Conservation (phyloP, 352 stramenopile genomes). For the Globisporangium emineosum region DNA sequence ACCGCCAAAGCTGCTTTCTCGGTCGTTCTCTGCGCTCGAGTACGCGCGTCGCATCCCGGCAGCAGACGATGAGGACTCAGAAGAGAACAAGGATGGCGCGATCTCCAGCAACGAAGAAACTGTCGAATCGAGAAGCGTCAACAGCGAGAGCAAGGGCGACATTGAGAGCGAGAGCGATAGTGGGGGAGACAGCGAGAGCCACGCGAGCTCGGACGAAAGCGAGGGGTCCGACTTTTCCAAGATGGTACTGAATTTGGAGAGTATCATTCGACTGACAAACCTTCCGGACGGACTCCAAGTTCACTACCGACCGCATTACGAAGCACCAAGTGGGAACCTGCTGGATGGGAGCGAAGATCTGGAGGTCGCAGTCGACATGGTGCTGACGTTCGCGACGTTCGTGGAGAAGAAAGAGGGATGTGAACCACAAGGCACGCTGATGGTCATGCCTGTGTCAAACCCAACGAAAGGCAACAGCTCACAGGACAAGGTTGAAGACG, state of each 20-base stretch:
- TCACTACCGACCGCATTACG: slow-evolving; percentile 77
- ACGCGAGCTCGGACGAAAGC: slow-evolving; percentile 40
- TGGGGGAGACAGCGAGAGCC: slow-evolving; percentile 25
- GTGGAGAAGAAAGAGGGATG: slow-evolving; percentile 43
- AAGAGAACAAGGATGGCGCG: slow-evolving; percentile 11
- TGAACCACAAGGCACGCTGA: slow-evolving; percentile 41
- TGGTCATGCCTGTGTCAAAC: slow-evolving; percentile 53
- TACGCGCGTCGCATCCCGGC: slow-evolving; percentile 19
- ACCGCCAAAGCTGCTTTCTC: slow-evolving; percentile 59
- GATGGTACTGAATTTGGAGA: slow-evolving; percentile 73
- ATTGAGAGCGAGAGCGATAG: slow-evolving; percentile 18
- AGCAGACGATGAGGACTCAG: slow-evolving; percentile 6
- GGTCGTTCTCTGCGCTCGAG: slow-evolving; percentile 50
- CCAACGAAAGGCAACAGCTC: slow-evolving; percentile 20
- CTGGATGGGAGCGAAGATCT: slow-evolving; percentile 23
- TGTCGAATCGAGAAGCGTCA: slow-evolving; percentile 9
- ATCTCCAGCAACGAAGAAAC: slow-evolving; percentile 15
- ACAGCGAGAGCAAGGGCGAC: slow-evolving; percentile 16
- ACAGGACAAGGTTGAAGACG: slow-evolving; percentile 39
- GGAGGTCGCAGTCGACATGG: slow-evolving; percentile 41
- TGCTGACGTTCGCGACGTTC: slow-evolving; percentile 74
- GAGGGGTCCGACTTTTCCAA: slow-evolving; percentile 48
- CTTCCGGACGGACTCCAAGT: slow-evolving; percentile 77
- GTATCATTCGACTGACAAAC: slow-evolving; percentile 81
- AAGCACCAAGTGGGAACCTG: slow-evolving; percentile 31